These are phyloP conservation scores for Boletus bicolor DNA, from an alignment of 768 basidiomycete species.

Conservation along the genomic window DNA sequence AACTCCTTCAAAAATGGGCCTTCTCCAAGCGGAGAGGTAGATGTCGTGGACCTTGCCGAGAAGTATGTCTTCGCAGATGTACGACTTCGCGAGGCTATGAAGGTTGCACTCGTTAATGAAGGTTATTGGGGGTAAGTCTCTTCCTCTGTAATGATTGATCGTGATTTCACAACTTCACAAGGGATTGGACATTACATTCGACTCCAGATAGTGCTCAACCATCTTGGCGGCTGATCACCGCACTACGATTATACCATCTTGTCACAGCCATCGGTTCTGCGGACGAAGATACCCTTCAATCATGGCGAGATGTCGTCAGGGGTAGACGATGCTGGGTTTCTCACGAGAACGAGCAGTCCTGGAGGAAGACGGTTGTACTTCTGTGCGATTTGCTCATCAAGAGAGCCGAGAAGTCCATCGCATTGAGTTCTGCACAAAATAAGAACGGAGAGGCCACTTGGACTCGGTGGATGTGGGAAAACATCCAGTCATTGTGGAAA, in stretches of 20 bases:
- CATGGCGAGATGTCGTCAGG: conserved; percentile 55
- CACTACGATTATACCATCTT: conserved; percentile 64
- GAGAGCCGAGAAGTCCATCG: conserved; percentile 30
- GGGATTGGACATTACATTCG: conserved; percentile 77
- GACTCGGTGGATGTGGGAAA: conserved; percentile 34
- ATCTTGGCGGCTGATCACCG: conserved; percentile 74
- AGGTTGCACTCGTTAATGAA: conserved; percentile 50
- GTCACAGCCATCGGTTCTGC: conserved; percentile 29
- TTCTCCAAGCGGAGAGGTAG: conserved; percentile 50
- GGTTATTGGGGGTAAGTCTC: conserved; percentile 81
- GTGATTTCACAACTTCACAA: conserved; percentile 26
- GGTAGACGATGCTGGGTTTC: conserved; percentile 47
- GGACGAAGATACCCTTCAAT: conserved; percentile 33
- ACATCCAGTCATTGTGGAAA: conserved; percentile 52
- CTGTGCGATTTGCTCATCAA: conserved; percentile 39
- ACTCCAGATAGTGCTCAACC: conserved; percentile 62
- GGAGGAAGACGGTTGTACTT: conserved; percentile 38
- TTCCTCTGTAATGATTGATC: neutral
- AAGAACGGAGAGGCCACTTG: conserved; percentile 18
- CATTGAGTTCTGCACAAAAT: neutral
- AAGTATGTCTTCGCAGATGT: conserved; percentile 45
- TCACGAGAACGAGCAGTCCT: conserved; percentile 46
- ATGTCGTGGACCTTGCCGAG: conserved; percentile 56
- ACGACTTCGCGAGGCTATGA: conserved; percentile 44
- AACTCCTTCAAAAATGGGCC: conserved; percentile 33